Evolutionary conservation across 1,284 basidiomycete genomes (phyloP), one percentile per base, ranked within the genome.

Genomic region (Omphalotus olearius): DNA sequence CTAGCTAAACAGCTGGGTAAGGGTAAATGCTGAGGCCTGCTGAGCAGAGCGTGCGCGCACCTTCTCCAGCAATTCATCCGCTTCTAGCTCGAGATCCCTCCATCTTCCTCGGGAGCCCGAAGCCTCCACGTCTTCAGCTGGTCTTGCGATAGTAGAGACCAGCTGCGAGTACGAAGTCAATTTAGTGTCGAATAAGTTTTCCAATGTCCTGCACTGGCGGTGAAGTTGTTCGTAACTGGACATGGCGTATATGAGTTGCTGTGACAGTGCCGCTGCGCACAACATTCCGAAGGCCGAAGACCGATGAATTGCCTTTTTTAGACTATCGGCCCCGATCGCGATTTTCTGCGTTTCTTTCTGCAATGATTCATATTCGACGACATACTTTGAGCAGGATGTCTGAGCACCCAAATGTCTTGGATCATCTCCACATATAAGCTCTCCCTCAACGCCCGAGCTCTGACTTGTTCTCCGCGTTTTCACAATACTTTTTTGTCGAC

Each of bases 151-250:
- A 23, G 81, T 79, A 2, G 88, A 82, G 3, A 90, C 92, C 33
- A 97, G 75, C 57, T 90, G 88, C 18, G 91, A 85, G 68, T 98
- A 98, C 6, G 89, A 77, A 0, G 91, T 91, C 17, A 98, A 78
- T 67, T 97, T 94, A 33, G 89, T 76, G 66, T 97, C 92, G 59
- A 98, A 88, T 23, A 93, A 80, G 39, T 91, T 88, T 67, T 97
- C 93, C 28, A 97, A 82, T 6, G 92, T 93, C 60, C 93, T 79
- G 66, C 91, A 93, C 70, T 95, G 91, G 56, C 91, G 76, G 62
- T 94, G 87, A 37, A 91, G 71, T 51, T 83, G 78, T 60, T 91
- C 89, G 68, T 90, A 91, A 56, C 73, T 82, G 47, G 84, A 75
- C 87, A 89, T 89, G 50, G n/a, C 30, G 30, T 33, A 42, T 6